Percentiles rank a stretch among this genome's conserved stretches.
Conservation (phyloP, 2,329 filamentous ascomycete genomes). For the Fusarium miscanthi region DNA sequence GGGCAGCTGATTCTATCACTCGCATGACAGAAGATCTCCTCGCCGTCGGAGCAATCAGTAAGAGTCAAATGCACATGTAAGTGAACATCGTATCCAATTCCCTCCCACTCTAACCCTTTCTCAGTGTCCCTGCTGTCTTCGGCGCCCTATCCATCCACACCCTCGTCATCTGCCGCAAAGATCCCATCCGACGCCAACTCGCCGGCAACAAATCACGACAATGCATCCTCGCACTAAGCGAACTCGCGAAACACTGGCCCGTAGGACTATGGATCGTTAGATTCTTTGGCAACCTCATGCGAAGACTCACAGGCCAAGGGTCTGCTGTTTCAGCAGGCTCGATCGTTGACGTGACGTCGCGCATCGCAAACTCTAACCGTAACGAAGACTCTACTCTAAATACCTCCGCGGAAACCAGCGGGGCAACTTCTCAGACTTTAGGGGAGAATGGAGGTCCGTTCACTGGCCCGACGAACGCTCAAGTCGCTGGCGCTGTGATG, state of each 20-base stretch:
- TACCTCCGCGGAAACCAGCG: rapidly evolving
- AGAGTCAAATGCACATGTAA: constrained; percentile 29
- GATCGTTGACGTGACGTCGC: constrained; percentile 20
- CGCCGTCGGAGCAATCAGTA: constrained; percentile 7
- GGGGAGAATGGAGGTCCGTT: neutral
- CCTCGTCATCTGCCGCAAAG: constrained; percentile 29
- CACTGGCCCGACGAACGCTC: neutral
- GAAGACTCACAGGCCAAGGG: constrained; percentile 24
- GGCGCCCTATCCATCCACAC: constrained; percentile 38
- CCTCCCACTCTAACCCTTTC: neutral
- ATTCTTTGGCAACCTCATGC: constrained; percentile 34
- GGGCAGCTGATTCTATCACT: constrained; percentile 34
- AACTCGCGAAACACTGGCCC: constrained; percentile 34
- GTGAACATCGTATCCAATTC: no score
- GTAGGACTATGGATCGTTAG: constrained; percentile 36
- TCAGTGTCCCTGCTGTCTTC: constrained; percentile 27
- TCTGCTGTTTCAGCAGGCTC: constrained; percentile 12
- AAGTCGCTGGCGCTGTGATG: neutral
- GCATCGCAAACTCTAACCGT: neutral
- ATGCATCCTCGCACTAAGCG: constrained; percentile 35
- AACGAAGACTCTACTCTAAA: neutral
- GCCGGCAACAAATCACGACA: constrained; percentile 40
- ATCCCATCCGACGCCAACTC: constrained; percentile 25
- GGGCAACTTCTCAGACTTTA: rapidly evolving
- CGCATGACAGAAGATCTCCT: constrained; percentile 33